These are phyloP conservation scores for Xylaria multiplex DNA, from an alignment of 2,329 filamentous ascomycete genomes.

Conservation along the genomic window DNA sequence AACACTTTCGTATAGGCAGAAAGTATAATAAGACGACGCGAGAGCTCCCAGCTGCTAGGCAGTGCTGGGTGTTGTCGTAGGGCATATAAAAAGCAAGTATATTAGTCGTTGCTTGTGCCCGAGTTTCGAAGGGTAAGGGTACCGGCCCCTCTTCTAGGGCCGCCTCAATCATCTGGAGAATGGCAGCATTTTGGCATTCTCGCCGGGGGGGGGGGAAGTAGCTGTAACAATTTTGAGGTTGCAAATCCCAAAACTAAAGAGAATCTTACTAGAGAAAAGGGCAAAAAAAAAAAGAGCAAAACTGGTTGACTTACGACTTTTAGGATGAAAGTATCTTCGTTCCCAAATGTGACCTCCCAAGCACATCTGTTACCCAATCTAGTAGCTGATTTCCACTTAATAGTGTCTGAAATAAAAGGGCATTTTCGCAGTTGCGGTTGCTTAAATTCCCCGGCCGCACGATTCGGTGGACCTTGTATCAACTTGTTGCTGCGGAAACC, in stretches of 20 bases:
- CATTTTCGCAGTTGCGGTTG: conserved; percentile 28
- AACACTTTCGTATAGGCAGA: conserved; percentile 23
- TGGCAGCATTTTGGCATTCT: conserved; percentile 34
- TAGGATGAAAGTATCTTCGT: conserved; percentile 27
- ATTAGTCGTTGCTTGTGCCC: conserved; percentile 22
- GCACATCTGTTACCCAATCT: conserved; percentile 28
- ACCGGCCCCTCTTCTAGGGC: conserved; percentile 21
- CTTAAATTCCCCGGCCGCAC: conserved; percentile 23
- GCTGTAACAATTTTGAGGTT: conserved; percentile 9
- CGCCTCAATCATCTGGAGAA: conserved; percentile 32
- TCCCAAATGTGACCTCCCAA: conserved; percentile 31
- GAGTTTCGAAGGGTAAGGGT: conserved; percentile 4
- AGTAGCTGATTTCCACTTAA: conserved; percentile 19
- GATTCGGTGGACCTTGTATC: conserved; percentile 26
- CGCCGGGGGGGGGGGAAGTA: conserved; percentile 30
- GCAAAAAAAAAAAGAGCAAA: conserved; percentile 1
- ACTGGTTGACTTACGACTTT: conserved; percentile 30
- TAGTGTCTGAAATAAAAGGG: conserved; percentile 22
- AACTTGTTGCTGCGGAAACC: conserved; percentile 26
- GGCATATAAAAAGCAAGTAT: conserved; percentile 23
- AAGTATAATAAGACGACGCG: conserved; percentile 6
- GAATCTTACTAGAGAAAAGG: conserved; percentile 13
- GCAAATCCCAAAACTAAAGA: conserved; percentile 31
- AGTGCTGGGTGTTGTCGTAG: neutral
- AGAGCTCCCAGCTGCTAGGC: neutral